Evolutionary conservation across 352 stramenopile species (phyloP), one percentile per base, ranked within the genome.

Genomic region (Pythium periplocum): DNA sequence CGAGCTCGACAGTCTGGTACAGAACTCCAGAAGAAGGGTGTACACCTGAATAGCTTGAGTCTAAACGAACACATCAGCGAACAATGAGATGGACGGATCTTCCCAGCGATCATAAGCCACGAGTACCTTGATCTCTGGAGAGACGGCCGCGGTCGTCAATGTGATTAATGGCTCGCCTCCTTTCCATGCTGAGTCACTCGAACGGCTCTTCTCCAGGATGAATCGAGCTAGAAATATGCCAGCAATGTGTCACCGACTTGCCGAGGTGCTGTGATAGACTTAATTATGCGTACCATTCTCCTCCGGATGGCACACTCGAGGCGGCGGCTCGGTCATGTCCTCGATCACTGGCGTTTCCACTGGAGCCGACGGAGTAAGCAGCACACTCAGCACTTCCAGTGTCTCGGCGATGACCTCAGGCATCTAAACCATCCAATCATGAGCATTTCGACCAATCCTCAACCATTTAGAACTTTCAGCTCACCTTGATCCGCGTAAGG

Each of bases 401-500:
- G 61, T 51, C 46, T 60, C 62, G 3, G 53, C 40, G n/a, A 70
- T 47, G 12, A 70, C 46, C 0, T 70, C 58, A 4, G 58, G 48
- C 49, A 31, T 62, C 62, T 69, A 41, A 45, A 39, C 31, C 5
- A 11, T 49, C 6, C 37, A 34, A 40, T 48, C 26, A 53, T 55
- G 2, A 48, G n/a, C 35, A 48, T 26, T 53, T 11, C 9, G 34
- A 39, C 17, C 17, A 26, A 26, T 26, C 17, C 17, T 26, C 17
- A 26, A 26, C 17, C 17, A 26, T 26, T 26, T 26, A 26, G 17
- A 26, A 26, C 17, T 26, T 26, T 26, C 17, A 26, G 17, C 17
- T 26, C 48, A 89, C 79, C 71, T 90, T 90, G 12, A 64, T 57
- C 53, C 68, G 62, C 10, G 64, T 55, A 10, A 88, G 64, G 10